A percentile compares a stretch with the other conserved stretches of the same genome.
Conservation (phyloP, 345 rosid species). For the Citrus australasica region DNA sequence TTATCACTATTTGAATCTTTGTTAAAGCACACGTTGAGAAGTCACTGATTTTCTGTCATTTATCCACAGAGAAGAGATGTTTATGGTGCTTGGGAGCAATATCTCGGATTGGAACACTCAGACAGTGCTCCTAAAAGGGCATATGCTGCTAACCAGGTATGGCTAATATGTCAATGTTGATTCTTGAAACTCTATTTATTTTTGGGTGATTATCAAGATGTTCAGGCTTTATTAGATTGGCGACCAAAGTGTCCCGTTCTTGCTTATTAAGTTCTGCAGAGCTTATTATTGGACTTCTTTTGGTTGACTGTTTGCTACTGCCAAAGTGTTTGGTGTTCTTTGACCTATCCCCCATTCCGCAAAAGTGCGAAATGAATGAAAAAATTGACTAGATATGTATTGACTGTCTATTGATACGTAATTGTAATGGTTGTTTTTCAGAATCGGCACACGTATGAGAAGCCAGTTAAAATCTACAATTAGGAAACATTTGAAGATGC, state of each 20-base stretch:
- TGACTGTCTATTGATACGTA: background rate
- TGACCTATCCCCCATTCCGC: background rate
- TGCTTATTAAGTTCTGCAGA: background rate
- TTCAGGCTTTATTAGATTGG: too few relatives aligned
- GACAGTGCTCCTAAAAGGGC: constrained; percentile 80
- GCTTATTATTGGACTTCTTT: background rate
- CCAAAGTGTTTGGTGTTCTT: background rate
- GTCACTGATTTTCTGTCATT: background rate
- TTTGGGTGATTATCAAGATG: background rate
- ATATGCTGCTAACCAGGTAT: constrained; percentile 69
- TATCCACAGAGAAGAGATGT: constrained; percentile 71
- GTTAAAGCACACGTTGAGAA: background rate
- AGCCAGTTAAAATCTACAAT: constrained; percentile 75
- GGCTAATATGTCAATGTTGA: background rate
- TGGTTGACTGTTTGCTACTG: background rate
- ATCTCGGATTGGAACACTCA: constrained; percentile 91
- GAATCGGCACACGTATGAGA: constrained; percentile 69
- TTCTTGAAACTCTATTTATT: background rate
- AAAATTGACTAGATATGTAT: background rate
- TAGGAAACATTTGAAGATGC: constrained; percentile 29
- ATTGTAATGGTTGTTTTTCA: constrained; percentile 25
- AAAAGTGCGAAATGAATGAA: background rate
- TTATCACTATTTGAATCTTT: background rate
- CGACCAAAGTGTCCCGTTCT: too few relatives aligned
- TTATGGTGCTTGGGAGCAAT: constrained; percentile 96